A percentile compares a stretch with the other conserved stretches of the same genome.
phyloP scores from a whole-genome alignment of 345 rosid species.

The Melaleuca quinquenervia region DNA sequence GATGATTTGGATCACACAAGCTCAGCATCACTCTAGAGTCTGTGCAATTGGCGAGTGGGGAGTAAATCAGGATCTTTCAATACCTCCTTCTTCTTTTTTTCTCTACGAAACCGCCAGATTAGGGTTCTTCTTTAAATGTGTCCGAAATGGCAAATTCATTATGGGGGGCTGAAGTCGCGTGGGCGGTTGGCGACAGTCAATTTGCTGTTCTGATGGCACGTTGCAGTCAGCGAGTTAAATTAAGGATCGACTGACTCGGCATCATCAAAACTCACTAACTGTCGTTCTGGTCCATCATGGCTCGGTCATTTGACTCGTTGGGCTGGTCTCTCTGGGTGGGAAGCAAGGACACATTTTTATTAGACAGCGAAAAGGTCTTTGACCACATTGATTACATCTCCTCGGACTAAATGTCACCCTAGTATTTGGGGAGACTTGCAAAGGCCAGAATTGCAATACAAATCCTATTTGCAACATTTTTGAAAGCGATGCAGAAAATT shows the following conservation, averaged over 20 bases:
- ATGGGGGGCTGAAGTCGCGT: background rate
- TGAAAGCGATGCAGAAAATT: background rate
- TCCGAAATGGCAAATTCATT: background rate
- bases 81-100: background rate
- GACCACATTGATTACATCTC: background rate
- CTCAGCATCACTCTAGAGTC: background rate
- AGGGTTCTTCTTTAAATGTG: background rate
- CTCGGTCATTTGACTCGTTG: background rate
- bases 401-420: background rate
- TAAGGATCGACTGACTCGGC: background rate
- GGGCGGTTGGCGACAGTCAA: background rate
- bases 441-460: background rate
- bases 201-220: background rate
- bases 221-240: background rate
- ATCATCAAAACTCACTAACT: background rate
- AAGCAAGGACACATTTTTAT: background rate
- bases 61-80: background rate
- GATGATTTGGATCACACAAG: no score
- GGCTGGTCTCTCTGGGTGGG: background rate
- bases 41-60: fast-evolving
- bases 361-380: background rate
- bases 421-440: background rate
- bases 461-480: background rate
- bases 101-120: background rate
- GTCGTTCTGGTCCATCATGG: background rate